These are phyloP conservation scores for Tranzscheliella williamsii DNA, from an alignment of 1,284 basidiomycete species.

Conservation along the genomic window DNA sequence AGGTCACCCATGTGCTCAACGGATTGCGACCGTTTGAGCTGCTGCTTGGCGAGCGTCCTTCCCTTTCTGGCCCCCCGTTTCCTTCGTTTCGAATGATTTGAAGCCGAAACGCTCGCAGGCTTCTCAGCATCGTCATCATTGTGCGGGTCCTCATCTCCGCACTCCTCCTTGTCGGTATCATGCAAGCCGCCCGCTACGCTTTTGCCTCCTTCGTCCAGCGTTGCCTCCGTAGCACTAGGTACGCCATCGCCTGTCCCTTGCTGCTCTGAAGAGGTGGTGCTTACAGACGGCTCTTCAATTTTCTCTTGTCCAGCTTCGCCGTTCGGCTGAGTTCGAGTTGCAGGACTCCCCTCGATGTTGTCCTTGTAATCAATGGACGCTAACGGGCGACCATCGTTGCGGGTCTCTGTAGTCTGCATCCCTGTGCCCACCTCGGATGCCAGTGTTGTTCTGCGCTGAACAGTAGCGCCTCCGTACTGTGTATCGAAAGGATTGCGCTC, in stretches of 20 bases:
- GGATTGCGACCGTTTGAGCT: constrained; percentile 46
- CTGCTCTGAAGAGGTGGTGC: no score
- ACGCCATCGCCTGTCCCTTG: neutral
- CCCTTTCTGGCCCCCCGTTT: constrained; percentile 50
- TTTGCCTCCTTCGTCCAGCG: neutral
- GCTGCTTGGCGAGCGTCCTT: constrained; percentile 42
- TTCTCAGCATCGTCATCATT: constrained; percentile 5
- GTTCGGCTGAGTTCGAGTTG: no score
- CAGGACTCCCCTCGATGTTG: no score
- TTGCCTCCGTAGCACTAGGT: neutral
- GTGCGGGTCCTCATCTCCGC: neutral
- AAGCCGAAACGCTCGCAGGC: constrained; percentile 19
- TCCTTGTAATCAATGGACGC: no score
- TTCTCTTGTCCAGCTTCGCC: no score
- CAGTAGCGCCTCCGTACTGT: constrained; percentile 7
- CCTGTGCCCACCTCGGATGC: constrained; percentile 5
- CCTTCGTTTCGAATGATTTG: constrained; percentile 40
- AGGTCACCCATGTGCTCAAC: constrained; percentile 28
- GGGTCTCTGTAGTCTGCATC: no score
- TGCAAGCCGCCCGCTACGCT: neutral
- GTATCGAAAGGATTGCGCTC: constrained; percentile 30
- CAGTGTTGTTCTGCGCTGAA: neutral
- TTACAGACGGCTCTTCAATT: no score
- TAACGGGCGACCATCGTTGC: no score
- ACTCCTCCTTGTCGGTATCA: neutral